phyloP scores from a whole-genome alignment of 2,329 filamentous ascomycete genomes.

The Cladosporium colombiae region DNA sequence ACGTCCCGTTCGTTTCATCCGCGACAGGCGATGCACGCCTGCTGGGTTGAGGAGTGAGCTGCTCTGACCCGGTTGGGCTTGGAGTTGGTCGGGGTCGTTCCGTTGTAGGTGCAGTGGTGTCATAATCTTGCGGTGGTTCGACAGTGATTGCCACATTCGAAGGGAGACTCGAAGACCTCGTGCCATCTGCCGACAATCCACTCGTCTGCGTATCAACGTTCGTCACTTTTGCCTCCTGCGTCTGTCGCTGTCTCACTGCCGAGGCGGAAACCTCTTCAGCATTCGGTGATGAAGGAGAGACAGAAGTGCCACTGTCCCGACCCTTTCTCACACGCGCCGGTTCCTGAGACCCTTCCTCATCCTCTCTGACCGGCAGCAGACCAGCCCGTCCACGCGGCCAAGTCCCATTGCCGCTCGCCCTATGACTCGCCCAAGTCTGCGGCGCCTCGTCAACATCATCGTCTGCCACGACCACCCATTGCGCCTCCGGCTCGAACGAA shows the following conservation, averaged over 20 bases:
- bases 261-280: conserved; percentile 1
- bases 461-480: conserved; percentile 24
- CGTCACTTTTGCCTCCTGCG: background rate
- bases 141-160: background rate
- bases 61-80: background rate
- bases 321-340: background rate
- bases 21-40: conserved; percentile 7
- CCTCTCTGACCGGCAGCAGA: conserved; percentile 15
- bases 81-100: background rate
- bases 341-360: background rate
- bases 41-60: background rate
- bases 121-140: background rate
- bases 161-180: background rate
- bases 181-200: background rate
- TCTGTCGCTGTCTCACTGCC: background rate
- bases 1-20: background rate
- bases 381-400: conserved; percentile 2
- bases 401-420: conserved; percentile 19
- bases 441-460: conserved; percentile 21
- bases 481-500: conserved; percentile 24
- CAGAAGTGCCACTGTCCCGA: conserved; percentile 14
- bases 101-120: background rate
- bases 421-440: background rate
- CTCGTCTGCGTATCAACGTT: background rate
- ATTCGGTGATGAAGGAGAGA: background rate